phyloP scores from a whole-genome alignment of 257 asterid species.

The Coffea canephora region DNA sequence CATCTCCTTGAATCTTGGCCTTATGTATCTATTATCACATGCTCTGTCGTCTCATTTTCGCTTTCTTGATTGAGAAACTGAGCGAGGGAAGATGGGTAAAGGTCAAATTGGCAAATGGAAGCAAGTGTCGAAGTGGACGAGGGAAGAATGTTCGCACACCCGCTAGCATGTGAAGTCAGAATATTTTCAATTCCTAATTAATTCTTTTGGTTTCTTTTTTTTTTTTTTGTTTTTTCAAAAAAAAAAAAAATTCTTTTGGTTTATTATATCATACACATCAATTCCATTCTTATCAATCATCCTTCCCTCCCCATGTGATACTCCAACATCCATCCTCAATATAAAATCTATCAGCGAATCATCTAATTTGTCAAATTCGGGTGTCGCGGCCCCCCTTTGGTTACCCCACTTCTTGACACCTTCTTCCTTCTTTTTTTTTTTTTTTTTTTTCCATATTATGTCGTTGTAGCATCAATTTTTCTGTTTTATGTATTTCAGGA shows the following conservation, averaged over 20 bases:
- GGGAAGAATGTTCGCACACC: neutral
- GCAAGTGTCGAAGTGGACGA: slow-evolving; percentile 5
- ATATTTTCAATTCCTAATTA: neutral
- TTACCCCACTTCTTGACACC: neutral
- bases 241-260: neutral
- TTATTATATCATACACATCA: neutral
- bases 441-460: neutral
- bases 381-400: neutral
- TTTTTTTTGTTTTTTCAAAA: too few relatives aligned
- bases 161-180: slow-evolving; percentile 8
- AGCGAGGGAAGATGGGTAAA: neutral
- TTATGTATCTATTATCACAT: neutral
- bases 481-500: neutral
- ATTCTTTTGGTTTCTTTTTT: too few relatives aligned
- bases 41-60: slow-evolving; percentile 1
- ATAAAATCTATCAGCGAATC: neutral
- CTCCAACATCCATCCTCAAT: neutral
- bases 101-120: neutral
- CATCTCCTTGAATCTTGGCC: too few relatives aligned
- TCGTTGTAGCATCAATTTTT: too few relatives aligned
- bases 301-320: slow-evolving; percentile 17
- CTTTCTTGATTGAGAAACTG: neutral
- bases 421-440: neutral
- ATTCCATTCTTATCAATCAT: slow-evolving; percentile 12
- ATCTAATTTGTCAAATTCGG: slow-evolving; percentile 9